A percentile compares a stretch with the other conserved stretches of the same genome.
Evolutionary conservation across 805 yeast species (phyloP).

Genomic region (Kazachstania bromeliacearum): DNA sequence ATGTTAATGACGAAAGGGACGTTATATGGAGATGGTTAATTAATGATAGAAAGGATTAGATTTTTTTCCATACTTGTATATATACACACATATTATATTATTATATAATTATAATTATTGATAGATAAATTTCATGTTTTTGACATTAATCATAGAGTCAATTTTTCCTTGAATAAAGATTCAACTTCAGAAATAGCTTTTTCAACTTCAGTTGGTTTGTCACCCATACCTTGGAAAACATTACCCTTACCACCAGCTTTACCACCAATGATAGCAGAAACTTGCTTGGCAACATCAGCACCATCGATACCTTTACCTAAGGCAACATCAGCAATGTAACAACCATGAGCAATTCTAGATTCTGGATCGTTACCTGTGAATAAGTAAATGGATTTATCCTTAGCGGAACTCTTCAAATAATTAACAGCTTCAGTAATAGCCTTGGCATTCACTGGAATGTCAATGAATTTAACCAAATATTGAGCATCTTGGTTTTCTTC

Average conservation of each 20-base stretch:
- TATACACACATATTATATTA: neutral
- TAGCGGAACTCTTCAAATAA: constrained; percentile 65
- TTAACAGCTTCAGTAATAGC: constrained; percentile 90
- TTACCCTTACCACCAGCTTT: constrained; percentile 98
- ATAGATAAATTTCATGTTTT: neutral
- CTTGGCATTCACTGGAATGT: constrained; percentile 76
- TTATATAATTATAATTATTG: no score
- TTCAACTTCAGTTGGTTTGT: constrained; percentile 56
- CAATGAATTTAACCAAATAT: constrained; percentile 58
- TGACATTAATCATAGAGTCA: constrained; percentile 21
- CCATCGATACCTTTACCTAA: constrained; percentile 64
- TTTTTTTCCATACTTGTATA: neutral
- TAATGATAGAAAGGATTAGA: constrained; percentile 30
- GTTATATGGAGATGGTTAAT: constrained; percentile 49
- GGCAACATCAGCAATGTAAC: constrained; percentile 70
- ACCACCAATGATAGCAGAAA: constrained; percentile 76
- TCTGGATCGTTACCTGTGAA: constrained; percentile 57
- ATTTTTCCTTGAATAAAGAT: constrained; percentile 50
- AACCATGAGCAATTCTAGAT: constrained; percentile 89
- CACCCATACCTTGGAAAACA: constrained; percentile 95
- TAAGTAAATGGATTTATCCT: constrained; percentile 67
- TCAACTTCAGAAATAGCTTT: constrained; percentile 68
- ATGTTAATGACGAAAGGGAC: constrained; percentile 32
- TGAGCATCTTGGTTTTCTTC: constrained; percentile 40
- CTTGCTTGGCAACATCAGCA: constrained; percentile 62